Percentiles rank a stretch among this genome's conserved stretches.
Conservation (phyloP, 2,329 filamentous ascomycete species). For the Dryadomyces sulphureus region DNA sequence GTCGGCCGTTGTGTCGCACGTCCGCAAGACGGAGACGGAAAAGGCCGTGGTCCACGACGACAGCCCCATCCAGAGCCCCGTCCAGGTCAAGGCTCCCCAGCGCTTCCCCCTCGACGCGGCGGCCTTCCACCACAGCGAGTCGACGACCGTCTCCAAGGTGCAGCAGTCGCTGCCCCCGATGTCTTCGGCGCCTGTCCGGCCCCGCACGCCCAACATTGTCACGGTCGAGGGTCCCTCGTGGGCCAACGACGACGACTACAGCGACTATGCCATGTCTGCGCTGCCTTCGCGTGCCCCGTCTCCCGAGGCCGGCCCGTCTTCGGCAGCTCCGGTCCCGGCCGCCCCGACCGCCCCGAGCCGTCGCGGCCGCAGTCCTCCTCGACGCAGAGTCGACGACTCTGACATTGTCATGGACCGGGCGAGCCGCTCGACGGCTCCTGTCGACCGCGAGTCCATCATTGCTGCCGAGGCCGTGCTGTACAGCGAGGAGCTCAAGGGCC, state of each 20-base stretch:
- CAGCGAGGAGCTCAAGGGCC: slow-evolving; percentile 20
- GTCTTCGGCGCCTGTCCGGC: slow-evolving; percentile 21
- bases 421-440: slow-evolving; percentile 31
- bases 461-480: slow-evolving; percentile 29
- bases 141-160: slow-evolving; percentile 39
- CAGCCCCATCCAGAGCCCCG: neutral
- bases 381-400: slow-evolving; percentile 32
- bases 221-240: slow-evolving; percentile 11
- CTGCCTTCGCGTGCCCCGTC: neutral
- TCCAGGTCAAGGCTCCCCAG: neutral
- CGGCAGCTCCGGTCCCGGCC: no score
- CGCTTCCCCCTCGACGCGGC: slow-evolving; percentile 25
- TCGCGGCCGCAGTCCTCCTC: slow-evolving; percentile 22
- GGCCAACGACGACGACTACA: slow-evolving; percentile 18
- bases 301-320: neutral
- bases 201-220: slow-evolving; percentile 21
- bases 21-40: neutral
- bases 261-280: neutral
- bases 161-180: slow-evolving; percentile 34
- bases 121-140: no score
- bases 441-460: slow-evolving; percentile 28
- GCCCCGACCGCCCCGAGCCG: no score
- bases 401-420: slow-evolving; percentile 29
- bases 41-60: neutral
- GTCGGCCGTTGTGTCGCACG: neutral